phyloP scores from a whole-genome alignment of 2,329 filamentous ascomycete genomes.

The Xylariales sp. region DNA sequence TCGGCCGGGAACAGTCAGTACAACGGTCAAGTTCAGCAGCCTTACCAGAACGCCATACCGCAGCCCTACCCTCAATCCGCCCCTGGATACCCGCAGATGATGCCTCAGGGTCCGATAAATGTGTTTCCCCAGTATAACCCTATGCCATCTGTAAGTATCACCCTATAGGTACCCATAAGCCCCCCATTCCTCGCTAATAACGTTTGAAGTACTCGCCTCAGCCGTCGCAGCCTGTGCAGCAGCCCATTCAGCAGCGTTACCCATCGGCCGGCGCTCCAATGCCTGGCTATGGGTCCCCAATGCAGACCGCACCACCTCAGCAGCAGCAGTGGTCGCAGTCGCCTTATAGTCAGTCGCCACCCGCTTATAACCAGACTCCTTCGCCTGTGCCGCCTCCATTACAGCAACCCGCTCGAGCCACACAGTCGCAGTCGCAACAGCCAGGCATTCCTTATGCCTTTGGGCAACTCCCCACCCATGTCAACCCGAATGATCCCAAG shows the following conservation, averaged over 20 bases:
- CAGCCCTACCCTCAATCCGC: constrained; percentile 40
- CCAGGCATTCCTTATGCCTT: constrained; percentile 63
- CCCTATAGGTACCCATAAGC: too few species aligned
- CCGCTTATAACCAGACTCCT: constrained; percentile 19
- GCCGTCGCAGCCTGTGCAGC: constrained; percentile 31
- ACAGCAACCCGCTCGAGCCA: constrained; percentile 15
- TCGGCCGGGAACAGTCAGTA: constrained; percentile 40
- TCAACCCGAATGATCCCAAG: constrained; percentile 66
- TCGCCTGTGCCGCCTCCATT: constrained; percentile 17
- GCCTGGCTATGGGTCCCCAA: constrained; percentile 28
- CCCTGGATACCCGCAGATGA: constrained; percentile 39
- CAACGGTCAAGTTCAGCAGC: constrained; percentile 38
- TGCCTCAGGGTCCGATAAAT: constrained; percentile 25
- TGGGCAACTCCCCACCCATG: constrained; percentile 69
- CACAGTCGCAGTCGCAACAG: constrained; percentile 20
- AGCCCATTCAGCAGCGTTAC: constrained; percentile 28
- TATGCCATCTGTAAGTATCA: constrained; percentile 41
- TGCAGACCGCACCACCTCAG: constrained; percentile 29
- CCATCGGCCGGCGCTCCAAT: constrained; percentile 30
- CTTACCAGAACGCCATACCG: constrained; percentile 42
- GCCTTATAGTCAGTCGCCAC: constrained; percentile 19
- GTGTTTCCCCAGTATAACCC: constrained; percentile 42
- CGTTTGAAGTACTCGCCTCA: constrained; percentile 23
- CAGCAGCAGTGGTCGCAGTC: constrained; percentile 28
- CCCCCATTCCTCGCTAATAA: too few species aligned